A percentile compares a stretch with the other conserved stretches of the same genome.
phyloP scores from a whole-genome alignment of 495 filamentous ascomycete species.

The Xylaria scruposa region DNA sequence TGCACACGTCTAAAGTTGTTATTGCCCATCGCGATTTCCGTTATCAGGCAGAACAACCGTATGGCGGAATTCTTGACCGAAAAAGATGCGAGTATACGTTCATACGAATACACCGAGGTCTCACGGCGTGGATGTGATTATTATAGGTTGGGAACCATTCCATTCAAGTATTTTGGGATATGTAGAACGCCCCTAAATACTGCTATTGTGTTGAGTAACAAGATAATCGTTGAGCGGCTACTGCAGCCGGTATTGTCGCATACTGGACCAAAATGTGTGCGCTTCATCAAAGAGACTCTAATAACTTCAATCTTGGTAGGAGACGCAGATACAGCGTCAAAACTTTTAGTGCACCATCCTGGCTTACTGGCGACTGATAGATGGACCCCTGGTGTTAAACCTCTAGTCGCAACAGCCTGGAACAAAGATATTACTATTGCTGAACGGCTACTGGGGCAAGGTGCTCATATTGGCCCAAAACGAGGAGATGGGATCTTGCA shows the following conservation, averaged over 20 bases:
- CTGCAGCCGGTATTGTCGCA: background rate
- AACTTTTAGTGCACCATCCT: background rate
- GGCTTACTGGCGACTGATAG: background rate
- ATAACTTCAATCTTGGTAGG: background rate
- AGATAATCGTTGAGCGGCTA: background rate
- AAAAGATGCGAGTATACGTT: background rate
- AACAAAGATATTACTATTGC: constrained; percentile 6
- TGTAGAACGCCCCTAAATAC: background rate
- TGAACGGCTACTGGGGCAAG: background rate
- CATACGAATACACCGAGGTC: background rate
- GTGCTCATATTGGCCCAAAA: background rate
- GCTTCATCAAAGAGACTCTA: background rate
- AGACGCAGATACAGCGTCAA: background rate
- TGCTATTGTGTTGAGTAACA: background rate
- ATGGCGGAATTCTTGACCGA: constrained; percentile 1
- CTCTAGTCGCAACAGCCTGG: constrained; percentile 1
- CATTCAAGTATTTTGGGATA: too few relatives aligned
- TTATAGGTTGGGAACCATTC: too few relatives aligned
- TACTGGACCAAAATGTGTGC: background rate
- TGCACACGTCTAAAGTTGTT: background rate
- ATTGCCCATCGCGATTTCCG: background rate
- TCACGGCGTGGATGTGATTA: background rate
- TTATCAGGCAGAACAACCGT: background rate
- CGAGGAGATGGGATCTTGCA: background rate
- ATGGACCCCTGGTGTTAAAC: background rate